phyloP scores from a whole-genome alignment of 129 eudicot species.

The Flaveria brownii region DNA sequence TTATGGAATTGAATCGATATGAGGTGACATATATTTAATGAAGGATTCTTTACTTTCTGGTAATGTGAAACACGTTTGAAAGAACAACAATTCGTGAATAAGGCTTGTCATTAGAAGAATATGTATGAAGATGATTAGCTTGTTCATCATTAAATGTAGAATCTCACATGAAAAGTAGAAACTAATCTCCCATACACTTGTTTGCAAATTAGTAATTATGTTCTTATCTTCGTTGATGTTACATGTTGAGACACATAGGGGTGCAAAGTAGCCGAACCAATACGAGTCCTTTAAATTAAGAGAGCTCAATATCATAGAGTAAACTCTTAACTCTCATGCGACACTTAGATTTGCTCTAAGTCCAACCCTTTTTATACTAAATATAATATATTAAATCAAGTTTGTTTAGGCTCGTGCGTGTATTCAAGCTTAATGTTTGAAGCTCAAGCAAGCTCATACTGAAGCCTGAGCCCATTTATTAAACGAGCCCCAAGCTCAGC shows the following conservation, averaged over 20 bases:
- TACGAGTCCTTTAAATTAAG: no score
- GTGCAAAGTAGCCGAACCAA: no score
- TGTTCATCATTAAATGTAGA: background rate
- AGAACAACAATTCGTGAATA: background rate
- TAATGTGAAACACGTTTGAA: background rate
- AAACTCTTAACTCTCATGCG: no score
- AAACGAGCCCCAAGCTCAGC: background rate
- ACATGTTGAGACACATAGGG: constrained; percentile 3
- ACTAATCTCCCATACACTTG: background rate
- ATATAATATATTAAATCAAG: background rate
- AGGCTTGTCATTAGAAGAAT: constrained; percentile 9
- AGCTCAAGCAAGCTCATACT: background rate
- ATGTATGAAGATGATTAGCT: background rate
- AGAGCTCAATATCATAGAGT: background rate
- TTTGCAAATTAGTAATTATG: background rate
- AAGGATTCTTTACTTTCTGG: background rate
- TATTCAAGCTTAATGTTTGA: background rate
- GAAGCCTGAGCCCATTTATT: background rate
- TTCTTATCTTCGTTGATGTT: background rate
- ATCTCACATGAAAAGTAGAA: background rate
- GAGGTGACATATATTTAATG: background rate
- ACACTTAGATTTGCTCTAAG: no score
- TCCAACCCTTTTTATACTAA: background rate
- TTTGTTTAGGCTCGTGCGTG: background rate
- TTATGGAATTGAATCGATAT: constrained; percentile 1